Base-by-base conservation (phyloP, 306 rosid genomes). In the Calophaca sinica region DNA sequence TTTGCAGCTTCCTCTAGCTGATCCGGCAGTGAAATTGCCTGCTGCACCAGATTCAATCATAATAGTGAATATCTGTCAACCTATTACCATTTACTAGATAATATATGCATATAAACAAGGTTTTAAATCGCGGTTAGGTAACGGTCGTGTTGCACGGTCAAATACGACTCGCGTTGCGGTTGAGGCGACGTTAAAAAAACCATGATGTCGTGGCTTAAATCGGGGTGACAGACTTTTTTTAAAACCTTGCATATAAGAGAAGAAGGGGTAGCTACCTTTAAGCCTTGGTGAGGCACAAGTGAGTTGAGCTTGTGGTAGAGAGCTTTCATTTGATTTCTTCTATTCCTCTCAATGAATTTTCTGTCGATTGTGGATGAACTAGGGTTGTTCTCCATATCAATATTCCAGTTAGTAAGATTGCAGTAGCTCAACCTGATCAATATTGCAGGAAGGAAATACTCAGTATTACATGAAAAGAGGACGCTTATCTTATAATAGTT, bases 301-400 rank as follows among this genome's bases (percentile, higher is more conserved):
- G 92, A 80, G 62, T 74, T 65, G 85, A 92, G 92, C 71, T 77
- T 64, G 76, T 80, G 77, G 70, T 52, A 89, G 33, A 89, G 90
- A 48, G 68, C 61, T 77, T 89, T 92, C 96, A 92, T 92, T 78
- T 82, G 87, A 75, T 77, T 86, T 84, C 97, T 92, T 41, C 97
- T 75, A 4, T 84, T 78, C 64, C 87, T 82, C 84, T 88, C 97
- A 2, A 74, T 72, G 66, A 84, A 46, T 82, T 92, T 92, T 54
- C 93, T 87, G 13, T 92, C 93, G 45, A 82, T n/a, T 82, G 73
- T 80, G 2, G 94, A 81, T 29, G 92, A 79, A 55, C 80, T 82
- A 81, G 88, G 83, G 88, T 87, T 82, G 31, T 69, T 74, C 85
- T 85, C 87, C 87, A 88, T 42, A 41, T 88, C 74, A 73, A 57